Percentiles rank a stretch among this genome's conserved stretches.
These are phyloP conservation scores for Aspergillus terreus DNA, from an alignment of 2,329 filamentous ascomycete species.

Conservation along the genomic window DNA sequence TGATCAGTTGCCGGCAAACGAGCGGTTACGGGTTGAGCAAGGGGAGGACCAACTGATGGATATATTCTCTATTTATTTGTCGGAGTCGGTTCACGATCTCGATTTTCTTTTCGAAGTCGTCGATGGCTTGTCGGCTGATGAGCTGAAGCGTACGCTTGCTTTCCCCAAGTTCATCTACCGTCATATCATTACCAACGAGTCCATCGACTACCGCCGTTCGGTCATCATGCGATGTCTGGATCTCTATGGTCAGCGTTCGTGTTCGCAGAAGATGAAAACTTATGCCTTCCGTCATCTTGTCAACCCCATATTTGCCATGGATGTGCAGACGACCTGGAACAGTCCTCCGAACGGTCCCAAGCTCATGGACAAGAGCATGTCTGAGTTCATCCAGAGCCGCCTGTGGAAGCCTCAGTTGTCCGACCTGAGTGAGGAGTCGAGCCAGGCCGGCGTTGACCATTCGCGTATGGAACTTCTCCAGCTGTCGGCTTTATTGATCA, in stretches of 20 bases:
- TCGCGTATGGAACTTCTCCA: slow-evolving; percentile 95
- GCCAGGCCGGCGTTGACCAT: slow-evolving; percentile 85
- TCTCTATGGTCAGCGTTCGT: slow-evolving; percentile 72
- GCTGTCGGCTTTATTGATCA: slow-evolving; percentile 89
- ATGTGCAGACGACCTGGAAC: slow-evolving; percentile 79
- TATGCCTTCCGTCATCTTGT: slow-evolving; percentile 89
- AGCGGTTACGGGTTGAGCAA: slow-evolving; percentile 84
- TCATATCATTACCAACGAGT: slow-evolving; percentile 77
- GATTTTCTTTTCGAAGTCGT: slow-evolving; percentile 83
- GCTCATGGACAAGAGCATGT: slow-evolving; percentile 80
- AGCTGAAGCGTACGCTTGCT: slow-evolving; percentile 71
- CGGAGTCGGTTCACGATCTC: slow-evolving; percentile 68
- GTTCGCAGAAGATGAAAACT: slow-evolving; percentile 84
- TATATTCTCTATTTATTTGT: slow-evolving; percentile 77
- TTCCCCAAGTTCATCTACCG: slow-evolving; percentile 81
- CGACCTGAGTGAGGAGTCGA: slow-evolving; percentile 77
- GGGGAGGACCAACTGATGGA: slow-evolving; percentile 82
- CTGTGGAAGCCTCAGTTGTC: slow-evolving; percentile 89
- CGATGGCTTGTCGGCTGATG: slow-evolving; percentile 76
- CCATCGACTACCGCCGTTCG: slow-evolving; percentile 79
- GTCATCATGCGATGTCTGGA: slow-evolving; percentile 84
- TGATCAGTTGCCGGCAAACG: slow-evolving; percentile 64
- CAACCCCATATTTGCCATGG: slow-evolving; percentile 95
- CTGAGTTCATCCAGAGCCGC: slow-evolving; percentile 84
- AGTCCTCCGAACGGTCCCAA: slow-evolving; percentile 58